Evolutionary conservation across 306 rosid genomes (phyloP).

Genomic region (Hippophae rhamnoides): DNA sequence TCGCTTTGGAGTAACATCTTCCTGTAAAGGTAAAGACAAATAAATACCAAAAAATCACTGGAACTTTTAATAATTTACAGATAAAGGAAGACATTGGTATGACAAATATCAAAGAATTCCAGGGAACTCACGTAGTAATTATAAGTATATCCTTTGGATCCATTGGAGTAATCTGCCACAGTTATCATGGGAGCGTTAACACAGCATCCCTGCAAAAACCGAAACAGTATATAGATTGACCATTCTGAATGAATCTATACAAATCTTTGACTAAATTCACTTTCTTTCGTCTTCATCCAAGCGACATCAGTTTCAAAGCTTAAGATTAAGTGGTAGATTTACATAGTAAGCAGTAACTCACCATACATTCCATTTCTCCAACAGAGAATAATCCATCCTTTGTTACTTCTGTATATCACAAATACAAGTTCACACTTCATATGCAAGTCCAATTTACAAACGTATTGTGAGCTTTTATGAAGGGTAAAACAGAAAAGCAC

Average conservation of each 20-base stretch:
- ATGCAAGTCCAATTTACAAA: too few relatives aligned
- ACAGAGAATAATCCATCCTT: slow-evolving; percentile 95
- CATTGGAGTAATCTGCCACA: slow-evolving; percentile 93
- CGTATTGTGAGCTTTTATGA: not conserved
- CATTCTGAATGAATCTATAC: slow-evolving; percentile 1
- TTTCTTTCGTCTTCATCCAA: not conserved
- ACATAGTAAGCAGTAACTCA: slow-evolving; percentile 36
- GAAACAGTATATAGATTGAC: slow-evolving; percentile 11
- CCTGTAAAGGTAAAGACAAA: slow-evolving; percentile 41
- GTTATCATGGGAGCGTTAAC: slow-evolving; percentile 99
- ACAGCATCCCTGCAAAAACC: slow-evolving; percentile 73
- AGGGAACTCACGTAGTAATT: slow-evolving; percentile 66
- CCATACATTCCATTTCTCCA: slow-evolving; percentile 99
- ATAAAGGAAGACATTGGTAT: not conserved
- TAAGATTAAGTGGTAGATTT: slow-evolving; percentile 7
- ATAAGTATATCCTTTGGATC: slow-evolving; percentile 85
- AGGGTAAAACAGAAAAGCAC: slow-evolving; percentile 5
- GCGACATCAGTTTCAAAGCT: slow-evolving; percentile 11
- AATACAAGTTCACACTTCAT: not conserved
- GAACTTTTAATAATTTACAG: not conserved
- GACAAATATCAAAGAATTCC: not conserved
- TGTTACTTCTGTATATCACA: slow-evolving; percentile 77
- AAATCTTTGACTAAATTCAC: too few relatives aligned
- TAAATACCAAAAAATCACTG: slow-evolving; percentile 5
- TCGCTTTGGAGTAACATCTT: slow-evolving; percentile 79